Evolutionary conservation across 768 basidiomycete species (phyloP).

Genomic region (Jaapia argillacea): DNA sequence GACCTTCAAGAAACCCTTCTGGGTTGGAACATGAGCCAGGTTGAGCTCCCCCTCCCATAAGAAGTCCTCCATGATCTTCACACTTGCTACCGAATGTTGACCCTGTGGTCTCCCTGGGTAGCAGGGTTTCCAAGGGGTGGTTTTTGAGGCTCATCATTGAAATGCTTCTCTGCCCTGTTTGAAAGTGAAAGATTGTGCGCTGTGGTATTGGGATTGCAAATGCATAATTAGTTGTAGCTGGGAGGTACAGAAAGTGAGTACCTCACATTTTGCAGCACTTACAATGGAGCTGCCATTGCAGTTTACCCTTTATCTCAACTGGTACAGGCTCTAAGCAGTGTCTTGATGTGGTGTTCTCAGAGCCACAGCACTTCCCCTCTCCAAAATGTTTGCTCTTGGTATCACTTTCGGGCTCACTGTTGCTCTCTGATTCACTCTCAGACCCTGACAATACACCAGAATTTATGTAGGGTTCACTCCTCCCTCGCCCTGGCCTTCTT

Average conservation of each 20-base stretch:
- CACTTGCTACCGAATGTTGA: not conserved
- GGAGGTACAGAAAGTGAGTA: too few relatives aligned
- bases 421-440: too few relatives aligned
- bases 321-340: not conserved
- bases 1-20: not conserved
- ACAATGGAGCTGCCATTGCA: constrained; percentile 1
- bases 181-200: not conserved
- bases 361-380: not conserved
- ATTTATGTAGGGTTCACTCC: too few relatives aligned
- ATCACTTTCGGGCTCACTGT: too few relatives aligned
- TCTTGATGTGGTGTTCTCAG: not conserved
- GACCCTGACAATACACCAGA: too few relatives aligned
- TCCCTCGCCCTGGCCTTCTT: too few relatives aligned
- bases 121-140: constrained; percentile 1
- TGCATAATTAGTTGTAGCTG: not conserved
- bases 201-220: not conserved
- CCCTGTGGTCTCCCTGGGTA: not conserved
- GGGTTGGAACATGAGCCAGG: not conserved
- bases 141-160: constrained; percentile 1
- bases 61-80: not conserved
- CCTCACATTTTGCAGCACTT: constrained; percentile 1
- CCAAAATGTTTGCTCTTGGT: not conserved
- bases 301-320: not conserved
- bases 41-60: constrained; percentile 2
- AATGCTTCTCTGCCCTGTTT: not conserved